Base-by-base conservation (phyloP, 1,284 basidiomycete species). In the Trametes versicolor region DNA sequence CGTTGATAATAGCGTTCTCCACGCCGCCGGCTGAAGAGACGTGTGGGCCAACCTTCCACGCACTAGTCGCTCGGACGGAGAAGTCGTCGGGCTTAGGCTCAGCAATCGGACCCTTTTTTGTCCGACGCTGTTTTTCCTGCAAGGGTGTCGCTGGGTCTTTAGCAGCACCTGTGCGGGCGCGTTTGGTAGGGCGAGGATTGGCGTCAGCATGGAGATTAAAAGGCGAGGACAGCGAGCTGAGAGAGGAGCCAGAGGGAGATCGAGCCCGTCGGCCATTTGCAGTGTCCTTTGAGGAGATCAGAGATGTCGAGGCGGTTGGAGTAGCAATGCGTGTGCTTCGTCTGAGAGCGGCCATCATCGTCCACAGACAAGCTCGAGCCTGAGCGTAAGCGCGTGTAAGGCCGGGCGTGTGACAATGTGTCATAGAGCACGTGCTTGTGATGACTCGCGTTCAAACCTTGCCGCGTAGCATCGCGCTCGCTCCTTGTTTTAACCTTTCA, bases 21-120 rank as follows among this genome's bases (percentile, higher is more conserved):
- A 93, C 86, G 0, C 94, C 94, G 4, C 93, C 94, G 1, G 90
- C 88, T 17, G 90, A 85, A 25, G 91, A 94, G 37, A 95, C 91
- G 73, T 97, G 94, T 1, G 93, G 93, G 1, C 95, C 95, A 17
- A 96, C 80, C 72, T 90, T 90, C 88, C 88, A 91, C 0, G n/a
- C 9, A 27, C 62, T 70, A 6, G 10, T 12, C 10, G 32, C 47
- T 29, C 70, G 60, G 15, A 60, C 25, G 2, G 53, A 25, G 47
- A 71, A 72, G 41, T 72, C 68, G 13, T 62, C 65, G 12, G 61
- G 67, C 1, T 21, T 59, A 2, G 61, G 70, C 41, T 70, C 70
- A 1, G 56, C 41, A 32, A 29, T 17, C 49, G 1, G 13, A 32
- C 27, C 41, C 19, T 43, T 43, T 17, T 43, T 43, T 4, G 2